Conservation (phyloP, 192 early-diverging fungal species). For the Backusella mclennaniae region DNA sequence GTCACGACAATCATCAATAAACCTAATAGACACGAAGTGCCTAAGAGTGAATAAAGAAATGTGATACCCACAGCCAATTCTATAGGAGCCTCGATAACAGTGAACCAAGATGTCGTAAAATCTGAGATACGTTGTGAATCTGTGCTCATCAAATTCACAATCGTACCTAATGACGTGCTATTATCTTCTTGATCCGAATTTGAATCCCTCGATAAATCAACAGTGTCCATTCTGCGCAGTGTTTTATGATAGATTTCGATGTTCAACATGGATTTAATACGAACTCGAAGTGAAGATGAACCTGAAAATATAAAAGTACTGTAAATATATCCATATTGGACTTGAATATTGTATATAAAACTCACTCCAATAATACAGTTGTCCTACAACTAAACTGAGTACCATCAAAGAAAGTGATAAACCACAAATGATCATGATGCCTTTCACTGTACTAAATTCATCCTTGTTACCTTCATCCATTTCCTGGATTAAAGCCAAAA, state of each 20-base stretch:
- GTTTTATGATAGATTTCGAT: constrained; percentile 65
- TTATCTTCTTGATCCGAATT: constrained; percentile 33
- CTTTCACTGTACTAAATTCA: constrained; percentile 26
- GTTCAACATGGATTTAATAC: constrained; percentile 29
- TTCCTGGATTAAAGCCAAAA: constrained; percentile 33
- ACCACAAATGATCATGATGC: constrained; percentile 56
- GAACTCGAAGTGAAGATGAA: constrained; percentile 27
- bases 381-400: constrained; percentile 36
- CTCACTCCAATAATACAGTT: constrained; percentile 33
- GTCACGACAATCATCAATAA: constrained; percentile 45
- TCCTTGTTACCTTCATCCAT: constrained; percentile 2
- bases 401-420: constrained; percentile 55
- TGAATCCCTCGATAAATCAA: constrained; percentile 37
- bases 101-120: constrained; percentile 42
- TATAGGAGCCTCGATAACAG: constrained; percentile 47
- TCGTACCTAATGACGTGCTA: constrained; percentile 32
- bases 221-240: constrained; percentile 55
- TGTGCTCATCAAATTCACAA: constrained; percentile 44
- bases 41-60: constrained; percentile 39
- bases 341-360: not conserved
- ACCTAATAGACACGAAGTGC: constrained; percentile 36
- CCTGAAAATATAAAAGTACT: constrained; percentile 6
- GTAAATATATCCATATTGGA: not conserved
- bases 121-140: constrained; percentile 47
- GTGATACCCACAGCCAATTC: constrained; percentile 45